phyloP scores from a whole-genome alignment of 2,329 filamentous ascomycete species.

The Fusarium buharicum region DNA sequence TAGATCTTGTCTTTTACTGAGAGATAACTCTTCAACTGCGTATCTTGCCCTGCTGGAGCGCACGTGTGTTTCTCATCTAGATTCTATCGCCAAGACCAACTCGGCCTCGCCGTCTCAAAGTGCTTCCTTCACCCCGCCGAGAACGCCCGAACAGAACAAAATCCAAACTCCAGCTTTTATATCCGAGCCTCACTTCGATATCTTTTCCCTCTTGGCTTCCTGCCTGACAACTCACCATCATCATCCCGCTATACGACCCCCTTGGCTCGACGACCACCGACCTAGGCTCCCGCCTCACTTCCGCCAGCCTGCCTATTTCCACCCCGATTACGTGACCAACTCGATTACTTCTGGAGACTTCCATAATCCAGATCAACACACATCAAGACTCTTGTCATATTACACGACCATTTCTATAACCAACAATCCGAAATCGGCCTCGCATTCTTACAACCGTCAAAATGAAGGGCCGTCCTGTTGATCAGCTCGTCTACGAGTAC shows the following conservation, averaged over 20 bases:
- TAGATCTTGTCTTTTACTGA: background rate
- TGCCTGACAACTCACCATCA: background rate
- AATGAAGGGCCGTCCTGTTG: slow-evolving; percentile 78
- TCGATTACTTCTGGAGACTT: slow-evolving; percentile 17
- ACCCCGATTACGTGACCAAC: slow-evolving; percentile 38
- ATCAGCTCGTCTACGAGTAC: slow-evolving; percentile 77
- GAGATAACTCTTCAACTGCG: background rate
- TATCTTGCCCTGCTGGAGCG: background rate
- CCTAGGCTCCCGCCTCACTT: slow-evolving; percentile 10
- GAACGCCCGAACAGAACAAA: slow-evolving; percentile 42
- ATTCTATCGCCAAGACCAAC: slow-evolving; percentile 32
- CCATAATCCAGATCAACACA: slow-evolving; percentile 1
- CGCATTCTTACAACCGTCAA: slow-evolving; percentile 39
- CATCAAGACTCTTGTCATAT: background rate
- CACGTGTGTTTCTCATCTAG: slow-evolving; percentile 23
- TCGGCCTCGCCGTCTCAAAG: slow-evolving; percentile 35
- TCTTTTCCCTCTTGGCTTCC: background rate
- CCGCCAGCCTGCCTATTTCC: slow-evolving; percentile 14
- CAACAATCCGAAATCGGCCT: slow-evolving; percentile 6
- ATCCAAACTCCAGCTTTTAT: slow-evolving; percentile 15
- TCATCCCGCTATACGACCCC: slow-evolving; percentile 2
- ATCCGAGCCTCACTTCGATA: background rate
- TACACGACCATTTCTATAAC: background rate
- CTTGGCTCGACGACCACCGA: slow-evolving; percentile 7
- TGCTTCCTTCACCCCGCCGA: slow-evolving; percentile 40